Conservation (phyloP, 75 land plant species). For the Picea glauca region DNA sequence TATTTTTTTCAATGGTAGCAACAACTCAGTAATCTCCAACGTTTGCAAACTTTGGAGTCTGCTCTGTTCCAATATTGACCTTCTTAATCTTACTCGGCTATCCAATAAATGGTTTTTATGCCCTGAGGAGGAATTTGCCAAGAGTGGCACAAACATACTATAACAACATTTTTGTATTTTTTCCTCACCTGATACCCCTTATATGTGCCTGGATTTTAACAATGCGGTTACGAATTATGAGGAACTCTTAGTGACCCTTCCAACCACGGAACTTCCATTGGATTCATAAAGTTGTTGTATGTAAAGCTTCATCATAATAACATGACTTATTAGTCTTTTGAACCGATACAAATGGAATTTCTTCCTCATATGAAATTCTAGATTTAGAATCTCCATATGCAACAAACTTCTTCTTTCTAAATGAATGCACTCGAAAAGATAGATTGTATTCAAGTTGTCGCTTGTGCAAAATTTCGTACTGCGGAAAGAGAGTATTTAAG, state of each 20-base stretch:
- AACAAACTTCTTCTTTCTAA: constrained; percentile 45
- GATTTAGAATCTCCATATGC: constrained; percentile 46
- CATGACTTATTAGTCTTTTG: constrained; percentile 36
- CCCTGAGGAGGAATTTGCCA: too few relatives aligned
- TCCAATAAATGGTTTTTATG: too few relatives aligned
- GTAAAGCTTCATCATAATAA: constrained; percentile 40
- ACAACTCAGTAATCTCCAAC: too few relatives aligned
- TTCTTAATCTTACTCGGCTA: too few relatives aligned
- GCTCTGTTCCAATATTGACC: too few relatives aligned
- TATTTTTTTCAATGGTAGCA: too few relatives aligned
- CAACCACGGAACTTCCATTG: constrained; percentile 93
- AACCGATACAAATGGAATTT: constrained; percentile 40
- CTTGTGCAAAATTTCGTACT: constrained; percentile 81
- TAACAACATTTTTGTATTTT: too few relatives aligned
- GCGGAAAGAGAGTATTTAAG: constrained; percentile 70
- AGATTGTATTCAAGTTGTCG: constrained; percentile 83
- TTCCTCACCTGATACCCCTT: too few relatives aligned
- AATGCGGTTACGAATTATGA: constrained; percentile 54
- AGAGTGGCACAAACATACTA: too few relatives aligned
- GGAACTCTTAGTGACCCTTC: constrained; percentile 29
- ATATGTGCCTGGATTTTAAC: constrained; percentile 71
- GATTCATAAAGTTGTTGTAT: constrained; percentile 76
- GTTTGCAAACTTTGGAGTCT: too few relatives aligned
- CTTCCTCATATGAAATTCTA: constrained; percentile 50
- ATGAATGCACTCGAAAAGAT: constrained; percentile 69